These are phyloP conservation scores for Trifolium fragiferum DNA, from an alignment of 306 rosid species.

Conservation along the genomic window DNA sequence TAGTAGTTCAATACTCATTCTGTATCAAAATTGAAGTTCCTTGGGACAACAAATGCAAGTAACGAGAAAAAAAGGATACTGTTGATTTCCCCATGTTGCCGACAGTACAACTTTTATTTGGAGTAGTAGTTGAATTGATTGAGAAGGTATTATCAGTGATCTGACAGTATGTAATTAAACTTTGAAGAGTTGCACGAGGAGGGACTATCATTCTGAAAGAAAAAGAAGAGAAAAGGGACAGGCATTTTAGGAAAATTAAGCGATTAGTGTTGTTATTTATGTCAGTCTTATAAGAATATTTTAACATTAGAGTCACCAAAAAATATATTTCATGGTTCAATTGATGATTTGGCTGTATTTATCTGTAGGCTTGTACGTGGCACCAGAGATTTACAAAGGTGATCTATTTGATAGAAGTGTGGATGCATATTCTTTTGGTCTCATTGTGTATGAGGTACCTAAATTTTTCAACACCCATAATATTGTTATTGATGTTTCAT, in stretches of 20 bases:
- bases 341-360: slow-evolving; percentile 42
- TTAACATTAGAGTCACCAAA: slow-evolving; percentile 25
- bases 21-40: slow-evolving; percentile 14
- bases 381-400: slow-evolving; percentile 87
- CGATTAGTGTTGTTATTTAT: slow-evolving; percentile 4
- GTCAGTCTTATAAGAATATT: slow-evolving; percentile 11
- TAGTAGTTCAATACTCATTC: slow-evolving; percentile 6
- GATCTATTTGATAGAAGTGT: slow-evolving; percentile 82
- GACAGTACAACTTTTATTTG: slow-evolving; percentile 16
- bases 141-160: background rate
- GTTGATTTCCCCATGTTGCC: slow-evolving; percentile 7
- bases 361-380: slow-evolving; percentile 75
- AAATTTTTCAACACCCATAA: slow-evolving; percentile 15
- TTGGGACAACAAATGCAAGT: slow-evolving; percentile 25
- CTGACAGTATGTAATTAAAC: slow-evolving; percentile 11
- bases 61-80: slow-evolving; percentile 16
- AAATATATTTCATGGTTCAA: slow-evolving; percentile 20
- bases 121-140: slow-evolving; percentile 15
- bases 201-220: slow-evolving; percentile 33
- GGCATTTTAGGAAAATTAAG: slow-evolving; percentile 32
- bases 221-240: slow-evolving; percentile 7
- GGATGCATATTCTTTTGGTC: slow-evolving; percentile 92
- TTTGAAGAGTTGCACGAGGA: background rate
- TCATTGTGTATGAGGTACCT: slow-evolving; percentile 84
- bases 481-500: slow-evolving; percentile 39